Conservation (phyloP, 768 basidiomycete species). For the Cystobasidium ongulense region DNA sequence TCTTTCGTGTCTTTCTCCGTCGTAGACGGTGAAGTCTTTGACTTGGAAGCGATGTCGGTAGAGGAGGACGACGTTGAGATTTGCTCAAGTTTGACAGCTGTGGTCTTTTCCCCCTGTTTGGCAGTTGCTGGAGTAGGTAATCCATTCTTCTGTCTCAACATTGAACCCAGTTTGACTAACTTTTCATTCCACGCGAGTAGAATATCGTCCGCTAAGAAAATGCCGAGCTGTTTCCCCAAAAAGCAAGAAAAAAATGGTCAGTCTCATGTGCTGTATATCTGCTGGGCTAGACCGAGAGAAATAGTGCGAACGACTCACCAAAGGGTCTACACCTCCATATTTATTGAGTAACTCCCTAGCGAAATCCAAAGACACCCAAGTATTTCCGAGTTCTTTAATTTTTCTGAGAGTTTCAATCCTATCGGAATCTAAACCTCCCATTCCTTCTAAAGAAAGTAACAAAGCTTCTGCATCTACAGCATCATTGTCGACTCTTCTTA, state of each 20-base stretch:
- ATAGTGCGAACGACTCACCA: neutral
- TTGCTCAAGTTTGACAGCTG: neutral
- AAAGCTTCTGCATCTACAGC: constrained; percentile 23
- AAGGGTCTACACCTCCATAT: constrained; percentile 6
- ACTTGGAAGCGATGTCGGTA: neutral
- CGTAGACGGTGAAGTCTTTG: neutral
- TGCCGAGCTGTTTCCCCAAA: neutral
- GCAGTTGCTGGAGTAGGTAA: neutral
- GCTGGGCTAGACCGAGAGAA: neutral
- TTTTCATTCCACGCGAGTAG: constrained; percentile 29
- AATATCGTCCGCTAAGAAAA: constrained; percentile 26
- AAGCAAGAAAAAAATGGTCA: neutral
- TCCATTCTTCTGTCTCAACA: constrained; percentile 15
- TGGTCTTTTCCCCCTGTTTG: neutral
- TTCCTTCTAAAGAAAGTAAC: neutral
- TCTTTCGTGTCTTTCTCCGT: neutral
- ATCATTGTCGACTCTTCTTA: constrained; percentile 27
- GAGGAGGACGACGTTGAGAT: neutral
- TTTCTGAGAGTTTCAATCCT: constrained; percentile 5
- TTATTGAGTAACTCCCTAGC: constrained; percentile 8
- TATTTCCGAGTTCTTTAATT: constrained; percentile 13
- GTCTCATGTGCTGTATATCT: neutral
- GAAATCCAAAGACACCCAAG: constrained; percentile 22
- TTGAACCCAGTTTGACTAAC: neutral
- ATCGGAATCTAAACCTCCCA: neutral